phyloP scores from a whole-genome alignment of 2,329 filamentous ascomycete genomes.

The Eurotiales sp. region DNA sequence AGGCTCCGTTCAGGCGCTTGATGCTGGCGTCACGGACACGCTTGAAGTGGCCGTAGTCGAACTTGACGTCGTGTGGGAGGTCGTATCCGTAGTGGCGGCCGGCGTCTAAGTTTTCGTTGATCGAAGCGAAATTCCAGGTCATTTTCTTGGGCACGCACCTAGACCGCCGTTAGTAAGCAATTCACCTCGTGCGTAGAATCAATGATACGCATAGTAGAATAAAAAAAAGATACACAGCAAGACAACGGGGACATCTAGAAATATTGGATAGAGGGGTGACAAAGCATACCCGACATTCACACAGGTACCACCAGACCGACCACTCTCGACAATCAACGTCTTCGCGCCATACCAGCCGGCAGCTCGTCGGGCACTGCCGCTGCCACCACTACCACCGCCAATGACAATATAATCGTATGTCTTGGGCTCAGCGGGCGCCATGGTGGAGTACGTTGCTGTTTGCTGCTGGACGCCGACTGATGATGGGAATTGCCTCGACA shows the following conservation, averaged over 20 bases:
- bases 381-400: constrained; percentile 52
- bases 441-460: constrained; percentile 25
- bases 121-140: constrained; percentile 50
- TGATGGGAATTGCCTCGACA: constrained; percentile 41
- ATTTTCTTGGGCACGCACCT: constrained; percentile 54
- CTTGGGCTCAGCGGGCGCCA: constrained; percentile 45
- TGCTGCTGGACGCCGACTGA: constrained; percentile 19
- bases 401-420: constrained; percentile 55
- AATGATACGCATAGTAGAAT: too few relatives aligned
- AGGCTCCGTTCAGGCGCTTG: constrained; percentile 44
- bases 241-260: too few relatives aligned
- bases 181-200: too few relatives aligned
- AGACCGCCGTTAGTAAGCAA: constrained; percentile 2
- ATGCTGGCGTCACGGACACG: constrained; percentile 45
- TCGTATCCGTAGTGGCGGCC: constrained; percentile 48
- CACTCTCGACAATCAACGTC: constrained; percentile 49
- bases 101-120: constrained; percentile 46
- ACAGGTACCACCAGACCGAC: constrained; percentile 47
- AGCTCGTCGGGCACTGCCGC: constrained; percentile 47
- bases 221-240: too few relatives aligned
- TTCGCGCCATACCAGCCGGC: constrained; percentile 52
- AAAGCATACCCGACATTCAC: constrained; percentile 51
- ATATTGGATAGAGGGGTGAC: too few relatives aligned
- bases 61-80: constrained; percentile 39
- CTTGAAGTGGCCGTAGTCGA: constrained; percentile 48